Evolutionary conservation across 208 protist species (phyloP).

Genomic region (Balamuthia mandrillaris): DNA sequence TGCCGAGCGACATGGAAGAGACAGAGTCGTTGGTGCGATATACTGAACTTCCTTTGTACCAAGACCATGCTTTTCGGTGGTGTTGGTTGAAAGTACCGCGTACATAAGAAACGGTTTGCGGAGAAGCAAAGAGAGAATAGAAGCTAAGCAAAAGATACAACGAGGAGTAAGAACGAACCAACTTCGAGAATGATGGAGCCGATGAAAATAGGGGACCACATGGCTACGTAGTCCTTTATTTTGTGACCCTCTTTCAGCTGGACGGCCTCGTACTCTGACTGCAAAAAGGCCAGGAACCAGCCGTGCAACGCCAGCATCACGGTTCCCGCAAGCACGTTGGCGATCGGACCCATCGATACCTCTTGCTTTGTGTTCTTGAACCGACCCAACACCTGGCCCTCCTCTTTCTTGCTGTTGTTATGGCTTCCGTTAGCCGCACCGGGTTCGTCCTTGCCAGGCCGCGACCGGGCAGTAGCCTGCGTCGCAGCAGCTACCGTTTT

Average conservation of each 20-base stretch:
- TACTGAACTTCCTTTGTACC: not conserved
- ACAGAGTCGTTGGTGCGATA: not conserved
- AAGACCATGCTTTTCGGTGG: not conserved
- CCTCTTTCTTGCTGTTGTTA: no score
- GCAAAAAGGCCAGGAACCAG: constrained; percentile 6
- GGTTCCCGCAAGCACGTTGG: not conserved
- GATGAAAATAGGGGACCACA: constrained; percentile 1
- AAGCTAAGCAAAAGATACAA: not conserved
- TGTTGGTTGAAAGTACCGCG: no score
- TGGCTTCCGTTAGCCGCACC: no score
- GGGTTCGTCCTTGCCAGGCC: no score
- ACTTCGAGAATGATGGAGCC: not conserved
- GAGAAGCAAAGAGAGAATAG: not conserved
- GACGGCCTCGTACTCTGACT: not conserved
- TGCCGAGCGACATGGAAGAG: not conserved
- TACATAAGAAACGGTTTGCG: no score
- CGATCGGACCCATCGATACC: no score
- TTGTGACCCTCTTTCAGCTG: not conserved
- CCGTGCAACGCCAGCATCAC: constrained; percentile 2
- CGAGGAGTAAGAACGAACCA: not conserved
- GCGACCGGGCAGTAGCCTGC: no score
- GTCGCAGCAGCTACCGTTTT: no score
- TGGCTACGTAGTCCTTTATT: not conserved
- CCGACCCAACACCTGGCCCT: no score
- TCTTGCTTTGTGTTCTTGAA: no score